Base-by-base conservation (phyloP, 352 stramenopile genomes). In the Pythium myriotylum region DNA sequence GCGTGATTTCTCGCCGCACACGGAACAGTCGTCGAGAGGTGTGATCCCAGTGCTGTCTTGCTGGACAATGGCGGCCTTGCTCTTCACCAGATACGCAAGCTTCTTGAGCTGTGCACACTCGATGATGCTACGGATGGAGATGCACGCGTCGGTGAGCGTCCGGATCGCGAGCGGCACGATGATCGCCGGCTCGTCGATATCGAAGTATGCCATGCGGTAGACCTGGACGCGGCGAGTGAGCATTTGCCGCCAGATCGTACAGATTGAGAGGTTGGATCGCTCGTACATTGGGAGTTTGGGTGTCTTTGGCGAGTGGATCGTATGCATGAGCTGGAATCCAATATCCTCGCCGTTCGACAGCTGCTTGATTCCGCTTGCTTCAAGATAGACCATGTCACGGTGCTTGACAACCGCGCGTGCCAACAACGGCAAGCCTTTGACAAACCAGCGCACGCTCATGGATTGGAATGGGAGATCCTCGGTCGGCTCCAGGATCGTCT, bases 391-490 rank as follows among this genome's bases (percentile, higher is more conserved):
- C 5, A 79, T 65, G 68, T 88, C 78, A 20, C 76, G 76, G 37
- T 80, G 77, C 37, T 78, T 73, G 23, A 53, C 19, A 27, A 86
- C 35, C 1, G 63, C 63, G 49, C 77, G 71, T 1, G 83, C 54
- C 33, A 74, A 62, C 19, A 85, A 42, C 37, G 76, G 65, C 42
- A 77, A 70, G 27, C 62, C 60, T 10, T 81, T 76, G 56, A 83
- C 79, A 20, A 85, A 35, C 80, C 77, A 89, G 43, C 84, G 85
- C 46, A 89, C 65, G n/a, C 55, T 79, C 24, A 86, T 55, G 6
- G 76, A 78, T 24, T 67, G 72, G 55, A 88, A 89, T 17, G 80
- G 80, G 35, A 84, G 62, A 3, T 51, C 27, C 1, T 50, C 54
- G 0, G 67, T 81, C 17, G 80, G 80, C 12, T 55, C 57, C 7